Evolutionary conservation across 352 stramenopile species (phyloP).

Genomic region (Globisporangium canariense): DNA sequence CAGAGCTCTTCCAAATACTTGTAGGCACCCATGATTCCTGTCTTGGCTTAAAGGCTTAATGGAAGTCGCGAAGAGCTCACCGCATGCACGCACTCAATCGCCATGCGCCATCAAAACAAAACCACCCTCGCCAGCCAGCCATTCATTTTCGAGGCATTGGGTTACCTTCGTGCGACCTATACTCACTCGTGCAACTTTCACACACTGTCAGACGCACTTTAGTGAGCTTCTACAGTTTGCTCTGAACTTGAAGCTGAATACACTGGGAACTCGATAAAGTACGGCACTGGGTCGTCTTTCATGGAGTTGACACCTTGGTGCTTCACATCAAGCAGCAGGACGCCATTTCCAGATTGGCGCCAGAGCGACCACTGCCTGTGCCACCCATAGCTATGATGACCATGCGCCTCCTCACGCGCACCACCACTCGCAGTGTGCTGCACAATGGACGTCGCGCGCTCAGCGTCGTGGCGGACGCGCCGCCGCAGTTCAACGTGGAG

Average conservation of each 20-base stretch:
- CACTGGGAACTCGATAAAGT: conserved; percentile 5
- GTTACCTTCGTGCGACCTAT: conserved; percentile 5
- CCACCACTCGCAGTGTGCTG: background rate
- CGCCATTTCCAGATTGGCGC: conserved; percentile 12
- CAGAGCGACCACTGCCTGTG: background rate
- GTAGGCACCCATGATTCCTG: conserved; percentile 97
- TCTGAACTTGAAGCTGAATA: conserved; percentile 2
- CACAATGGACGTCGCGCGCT: conserved; percentile 1
- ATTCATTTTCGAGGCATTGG: conserved; percentile 10
- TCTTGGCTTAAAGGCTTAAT: conserved; percentile 48
- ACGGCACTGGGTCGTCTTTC: background rate
- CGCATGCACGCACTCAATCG: background rate
- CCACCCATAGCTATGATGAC: conserved; percentile 8
- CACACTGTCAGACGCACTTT: background rate
- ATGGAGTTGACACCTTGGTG: background rate
- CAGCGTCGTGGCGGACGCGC: conserved; percentile 16
- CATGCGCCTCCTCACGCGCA: conserved; percentile 12
- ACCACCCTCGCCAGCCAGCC: conserved; percentile 11
- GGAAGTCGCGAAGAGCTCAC: background rate
- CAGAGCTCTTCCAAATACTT: conserved; percentile 99
- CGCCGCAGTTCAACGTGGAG: conserved; percentile 58
- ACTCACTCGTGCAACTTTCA: background rate
- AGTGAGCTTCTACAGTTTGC: background rate
- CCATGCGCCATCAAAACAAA: conserved; percentile 1
- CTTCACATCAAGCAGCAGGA: conserved; percentile 8